Evolutionary conservation across 2,329 filamentous ascomycete genomes (phyloP).

Genomic region (Aspergillus pseudotamarii): DNA sequence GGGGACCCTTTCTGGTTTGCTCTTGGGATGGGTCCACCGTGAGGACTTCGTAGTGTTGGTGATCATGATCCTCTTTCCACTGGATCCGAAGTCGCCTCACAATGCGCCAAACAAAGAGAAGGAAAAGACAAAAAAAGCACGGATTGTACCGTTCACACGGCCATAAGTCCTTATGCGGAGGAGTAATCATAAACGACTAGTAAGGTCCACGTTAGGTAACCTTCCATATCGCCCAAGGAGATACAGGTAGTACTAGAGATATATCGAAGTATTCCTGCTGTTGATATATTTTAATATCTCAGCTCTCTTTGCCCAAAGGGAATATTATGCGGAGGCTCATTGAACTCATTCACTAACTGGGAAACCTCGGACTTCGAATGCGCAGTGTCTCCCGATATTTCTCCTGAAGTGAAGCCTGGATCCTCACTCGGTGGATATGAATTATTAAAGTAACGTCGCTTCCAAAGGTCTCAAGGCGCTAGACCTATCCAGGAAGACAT

Average conservation of each 20-base stretch:
- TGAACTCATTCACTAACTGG: not conserved
- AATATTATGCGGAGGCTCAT: no score
- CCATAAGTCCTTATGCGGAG: no score
- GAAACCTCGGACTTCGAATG: not conserved
- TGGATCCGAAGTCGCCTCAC: constrained; percentile 4
- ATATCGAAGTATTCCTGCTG: no score
- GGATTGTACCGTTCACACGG: not conserved
- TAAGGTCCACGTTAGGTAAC: no score
- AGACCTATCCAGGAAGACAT: not conserved
- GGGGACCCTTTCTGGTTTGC: no score
- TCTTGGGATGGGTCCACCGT: no score
- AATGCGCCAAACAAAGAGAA: not conserved
- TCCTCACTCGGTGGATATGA: not conserved
- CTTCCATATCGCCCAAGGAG: no score
- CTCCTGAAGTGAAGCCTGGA: not conserved
- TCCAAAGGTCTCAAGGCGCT: not conserved
- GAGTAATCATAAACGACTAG: no score
- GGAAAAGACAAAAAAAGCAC: not conserved
- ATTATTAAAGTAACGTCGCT: not conserved
- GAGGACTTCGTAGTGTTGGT: no score
- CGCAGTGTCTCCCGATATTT: not conserved
- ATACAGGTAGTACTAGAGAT: no score
- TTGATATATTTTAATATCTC: no score
- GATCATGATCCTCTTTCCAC: not conserved
- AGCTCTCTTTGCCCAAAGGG: not conserved